phyloP scores from a whole-genome alignment of 495 filamentous ascomycete genomes.

The Pseudoneurospora amorphoporcata region DNA sequence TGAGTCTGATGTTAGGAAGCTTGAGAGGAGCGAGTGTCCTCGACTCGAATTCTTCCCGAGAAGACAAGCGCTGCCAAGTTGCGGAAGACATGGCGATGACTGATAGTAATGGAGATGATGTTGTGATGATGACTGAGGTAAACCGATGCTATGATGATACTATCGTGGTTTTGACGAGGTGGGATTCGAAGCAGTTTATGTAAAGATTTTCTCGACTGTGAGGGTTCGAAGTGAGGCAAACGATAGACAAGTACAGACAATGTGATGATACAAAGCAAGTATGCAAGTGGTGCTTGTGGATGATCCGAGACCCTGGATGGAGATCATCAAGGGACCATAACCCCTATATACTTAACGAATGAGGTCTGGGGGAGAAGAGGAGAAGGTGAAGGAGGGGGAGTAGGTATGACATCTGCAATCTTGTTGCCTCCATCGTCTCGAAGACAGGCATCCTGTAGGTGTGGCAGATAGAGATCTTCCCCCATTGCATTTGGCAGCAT shows the following conservation, averaged over 20 bases:
- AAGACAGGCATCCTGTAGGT: background rate
- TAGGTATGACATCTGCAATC: background rate
- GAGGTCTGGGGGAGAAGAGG: background rate
- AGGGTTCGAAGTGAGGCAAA: background rate
- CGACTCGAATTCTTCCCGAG: background rate
- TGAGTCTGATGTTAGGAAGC: background rate
- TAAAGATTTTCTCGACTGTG: background rate
- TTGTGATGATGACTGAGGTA: background rate
- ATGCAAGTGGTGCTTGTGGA: background rate
- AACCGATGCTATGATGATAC: background rate
- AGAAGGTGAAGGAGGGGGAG: background rate
- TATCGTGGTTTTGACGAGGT: background rate
- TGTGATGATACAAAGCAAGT: constrained; percentile 7
- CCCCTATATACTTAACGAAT: background rate
- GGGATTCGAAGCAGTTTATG: background rate
- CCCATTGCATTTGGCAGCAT: background rate
- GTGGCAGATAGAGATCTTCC: background rate
- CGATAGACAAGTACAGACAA: background rate
- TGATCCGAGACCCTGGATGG: constrained; percentile 3
- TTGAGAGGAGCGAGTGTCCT: background rate
- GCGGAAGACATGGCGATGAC: background rate
- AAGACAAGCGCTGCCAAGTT: background rate
- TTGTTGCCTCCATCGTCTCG: background rate
- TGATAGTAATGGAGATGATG: background rate
- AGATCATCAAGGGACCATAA: constrained; percentile 1